Evolutionary conservation across 345 rosid genomes (phyloP).

Genomic region (Gossypium sturtianum): DNA sequence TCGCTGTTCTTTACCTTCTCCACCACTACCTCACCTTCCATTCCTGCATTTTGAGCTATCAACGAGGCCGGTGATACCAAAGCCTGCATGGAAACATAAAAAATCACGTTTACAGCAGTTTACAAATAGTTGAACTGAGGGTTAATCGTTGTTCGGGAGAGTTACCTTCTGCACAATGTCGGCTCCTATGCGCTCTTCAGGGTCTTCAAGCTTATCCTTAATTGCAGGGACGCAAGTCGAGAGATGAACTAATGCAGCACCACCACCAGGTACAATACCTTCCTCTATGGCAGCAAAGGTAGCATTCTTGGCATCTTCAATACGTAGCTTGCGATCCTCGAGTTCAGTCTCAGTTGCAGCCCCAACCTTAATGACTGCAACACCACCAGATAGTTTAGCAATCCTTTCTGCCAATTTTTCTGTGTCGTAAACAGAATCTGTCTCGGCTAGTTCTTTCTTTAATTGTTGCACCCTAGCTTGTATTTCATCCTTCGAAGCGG

Average conservation of each 20-base stretch:
- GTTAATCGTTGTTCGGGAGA: not conserved
- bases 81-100: conserved; percentile 40
- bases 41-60: conserved; percentile 92
- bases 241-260: conserved; percentile 88
- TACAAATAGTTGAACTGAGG: not conserved
- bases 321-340: conserved; percentile 88
- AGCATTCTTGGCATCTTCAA: conserved; percentile 97
- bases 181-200: conserved; percentile 87
- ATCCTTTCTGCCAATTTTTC: conserved; percentile 94
- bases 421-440: conserved; percentile 84
- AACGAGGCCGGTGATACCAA: conserved; percentile 78
- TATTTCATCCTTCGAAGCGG: conserved; percentile 86
- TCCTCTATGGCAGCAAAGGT: conserved; percentile 98
- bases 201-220: conserved; percentile 67
- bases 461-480: conserved; percentile 76
- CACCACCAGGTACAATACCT: conserved; percentile 99
- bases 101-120: not conserved
- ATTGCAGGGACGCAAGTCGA: conserved; percentile 58
- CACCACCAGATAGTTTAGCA: conserved; percentile 93
- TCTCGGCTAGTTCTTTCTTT: conserved; percentile 79
- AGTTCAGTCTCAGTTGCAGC: conserved; percentile 99
- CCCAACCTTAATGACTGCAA: conserved; percentile 94
- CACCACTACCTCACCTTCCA: conserved; percentile 94
- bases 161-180: conserved; percentile 94
- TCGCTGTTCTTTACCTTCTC: conserved; percentile 68